Evolutionary conservation across 2,329 filamentous ascomycete genomes (phyloP).

Genomic region (Apiospora phragmitis): DNA sequence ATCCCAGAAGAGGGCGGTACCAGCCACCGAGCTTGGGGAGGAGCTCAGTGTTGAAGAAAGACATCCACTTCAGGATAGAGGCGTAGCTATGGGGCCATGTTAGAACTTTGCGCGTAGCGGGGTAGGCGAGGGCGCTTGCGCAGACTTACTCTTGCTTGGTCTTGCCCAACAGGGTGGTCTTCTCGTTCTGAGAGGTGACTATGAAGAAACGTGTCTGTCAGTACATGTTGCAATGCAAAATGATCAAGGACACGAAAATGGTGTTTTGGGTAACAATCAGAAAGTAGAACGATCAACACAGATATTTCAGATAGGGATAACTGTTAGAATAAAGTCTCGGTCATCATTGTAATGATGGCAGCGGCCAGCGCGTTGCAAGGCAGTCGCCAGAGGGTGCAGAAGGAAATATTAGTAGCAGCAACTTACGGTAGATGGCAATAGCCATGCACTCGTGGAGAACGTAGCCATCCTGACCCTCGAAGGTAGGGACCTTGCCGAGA

Average conservation of each 20-base stretch:
- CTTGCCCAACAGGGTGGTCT: conserved; percentile 98
- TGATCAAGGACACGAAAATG: conserved; percentile 11
- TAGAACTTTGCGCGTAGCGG: conserved; percentile 20
- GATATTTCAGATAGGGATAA: conserved; percentile 98
- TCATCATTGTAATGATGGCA: conserved; percentile 59
- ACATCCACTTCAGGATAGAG: conserved; percentile 98
- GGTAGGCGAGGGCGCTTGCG: conserved; percentile 1
- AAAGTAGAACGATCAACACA: conserved; percentile 91
- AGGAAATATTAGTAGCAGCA: conserved; percentile 20
- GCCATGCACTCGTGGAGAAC: conserved; percentile 86
- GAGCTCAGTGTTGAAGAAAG: conserved; percentile 89
- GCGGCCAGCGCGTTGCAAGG: conserved; percentile 17
- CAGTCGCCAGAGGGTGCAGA: conserved; percentile 13
- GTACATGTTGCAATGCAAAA: conserved; percentile 31
- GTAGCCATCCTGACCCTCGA: conserved; percentile 90
- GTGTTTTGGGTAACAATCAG: conserved; percentile 50
- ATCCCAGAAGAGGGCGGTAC: conserved; percentile 84
- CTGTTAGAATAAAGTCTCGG: conserved; percentile 74
- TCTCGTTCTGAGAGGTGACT: conserved; percentile 99
- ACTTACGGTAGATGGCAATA: conserved; percentile 97
- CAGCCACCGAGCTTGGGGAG: conserved; percentile 72
- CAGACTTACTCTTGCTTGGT: conserved; percentile 94
- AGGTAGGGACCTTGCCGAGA: conserved; percentile 89
- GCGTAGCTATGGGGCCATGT: conserved; percentile 63
- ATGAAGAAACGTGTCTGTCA: conserved; percentile 24